Evolutionary conservation across 495 filamentous ascomycete genomes (phyloP).

Genomic region (Trichocladium antarcticum): DNA sequence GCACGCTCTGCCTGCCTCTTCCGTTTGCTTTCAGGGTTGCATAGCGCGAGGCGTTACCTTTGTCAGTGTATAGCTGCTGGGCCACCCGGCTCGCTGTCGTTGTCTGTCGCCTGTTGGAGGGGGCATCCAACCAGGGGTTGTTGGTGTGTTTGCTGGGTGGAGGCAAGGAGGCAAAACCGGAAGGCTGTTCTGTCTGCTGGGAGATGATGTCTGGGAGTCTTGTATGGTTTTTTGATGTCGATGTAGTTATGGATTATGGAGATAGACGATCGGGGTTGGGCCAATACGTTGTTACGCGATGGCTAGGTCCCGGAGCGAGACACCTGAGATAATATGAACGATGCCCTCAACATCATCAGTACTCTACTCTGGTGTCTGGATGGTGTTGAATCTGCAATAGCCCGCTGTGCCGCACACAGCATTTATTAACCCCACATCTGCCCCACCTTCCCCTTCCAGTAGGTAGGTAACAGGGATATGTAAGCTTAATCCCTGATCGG

Average conservation of each 20-base stretch:
- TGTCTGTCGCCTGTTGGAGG: background rate
- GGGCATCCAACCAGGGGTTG: background rate
- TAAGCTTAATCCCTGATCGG: too few relatives aligned
- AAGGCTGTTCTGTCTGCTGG: background rate
- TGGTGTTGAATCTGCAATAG: too few relatives aligned
- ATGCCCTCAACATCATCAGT: too few relatives aligned
- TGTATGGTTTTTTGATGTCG: background rate
- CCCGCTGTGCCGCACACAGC: too few relatives aligned
- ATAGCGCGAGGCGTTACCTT: constrained; percentile 24
- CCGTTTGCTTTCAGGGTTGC: constrained; percentile 17
- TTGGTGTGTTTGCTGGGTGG: background rate
- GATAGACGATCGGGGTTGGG: background rate
- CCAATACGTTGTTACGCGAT: background rate
- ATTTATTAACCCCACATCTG: too few relatives aligned
- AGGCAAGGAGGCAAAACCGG: background rate
- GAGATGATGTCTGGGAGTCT: background rate
- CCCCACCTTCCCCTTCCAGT: constrained; percentile 10
- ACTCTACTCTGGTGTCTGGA: too few relatives aligned
- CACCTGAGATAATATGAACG: too few relatives aligned
- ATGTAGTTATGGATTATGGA: constrained; percentile 3
- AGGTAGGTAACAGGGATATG: constrained; percentile 3
- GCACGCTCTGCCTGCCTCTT: constrained; percentile 8
- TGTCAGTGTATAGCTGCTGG: constrained; percentile 12
- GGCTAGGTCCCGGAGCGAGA: background rate
- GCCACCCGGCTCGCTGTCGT: background rate